These are phyloP conservation scores for Odonthalia washingtoniensis DNA, from an alignment of 31 red algal species.

Conservation along the genomic window DNA sequence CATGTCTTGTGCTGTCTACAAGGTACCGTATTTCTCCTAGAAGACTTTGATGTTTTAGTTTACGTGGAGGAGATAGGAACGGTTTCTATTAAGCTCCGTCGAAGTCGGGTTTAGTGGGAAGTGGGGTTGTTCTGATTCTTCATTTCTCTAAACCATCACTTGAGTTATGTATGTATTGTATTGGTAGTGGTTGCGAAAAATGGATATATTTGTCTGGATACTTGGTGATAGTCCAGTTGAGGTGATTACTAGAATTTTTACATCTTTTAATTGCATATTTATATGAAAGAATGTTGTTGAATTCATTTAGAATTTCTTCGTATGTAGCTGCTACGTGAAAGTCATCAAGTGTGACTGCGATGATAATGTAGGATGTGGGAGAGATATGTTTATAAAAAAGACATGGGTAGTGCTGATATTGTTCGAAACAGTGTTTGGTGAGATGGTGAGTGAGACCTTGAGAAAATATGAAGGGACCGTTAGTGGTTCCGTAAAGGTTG, in stretches of 20 bases:
- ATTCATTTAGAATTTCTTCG: background rate
- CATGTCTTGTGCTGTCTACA: conserved; percentile 34
- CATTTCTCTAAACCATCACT: background rate
- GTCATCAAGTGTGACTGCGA: background rate
- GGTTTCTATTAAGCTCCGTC: background rate
- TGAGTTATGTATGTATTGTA: background rate
- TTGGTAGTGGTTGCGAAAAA: conserved; percentile 3
- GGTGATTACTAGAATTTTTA: background rate
- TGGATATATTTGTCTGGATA: background rate
- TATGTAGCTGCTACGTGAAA: conserved; percentile 2
- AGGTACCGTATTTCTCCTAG: conserved; percentile 50
- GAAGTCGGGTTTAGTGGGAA: background rate
- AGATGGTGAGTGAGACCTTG: too few species aligned
- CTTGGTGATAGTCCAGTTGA: conserved; percentile 14
- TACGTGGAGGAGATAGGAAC: background rate
- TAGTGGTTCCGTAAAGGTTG: conserved; percentile 48
- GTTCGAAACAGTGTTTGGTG: background rate
- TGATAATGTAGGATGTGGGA: background rate
- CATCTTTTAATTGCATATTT: conserved; percentile 30
- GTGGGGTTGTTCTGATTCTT: background rate
- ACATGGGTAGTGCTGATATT: background rate
- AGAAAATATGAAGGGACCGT: too few species aligned
- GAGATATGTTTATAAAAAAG: background rate
- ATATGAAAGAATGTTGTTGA: background rate
- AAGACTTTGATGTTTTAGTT: background rate